Conservation (phyloP, 352 stramenopile species). For the Phytopythium aichiense region DNA sequence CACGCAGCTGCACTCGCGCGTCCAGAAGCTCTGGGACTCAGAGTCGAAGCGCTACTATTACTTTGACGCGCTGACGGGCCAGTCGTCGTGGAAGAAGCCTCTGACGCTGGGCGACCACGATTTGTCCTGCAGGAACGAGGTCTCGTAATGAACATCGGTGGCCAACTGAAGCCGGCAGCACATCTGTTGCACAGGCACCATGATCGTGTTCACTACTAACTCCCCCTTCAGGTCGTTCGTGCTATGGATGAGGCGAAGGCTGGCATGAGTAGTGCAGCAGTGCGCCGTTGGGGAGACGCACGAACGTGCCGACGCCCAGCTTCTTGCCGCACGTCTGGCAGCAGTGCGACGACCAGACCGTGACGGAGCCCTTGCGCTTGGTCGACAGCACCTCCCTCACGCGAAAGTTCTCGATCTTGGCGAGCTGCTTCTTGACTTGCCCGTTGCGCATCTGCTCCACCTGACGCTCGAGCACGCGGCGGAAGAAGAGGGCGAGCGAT, state of each 20-base stretch:
- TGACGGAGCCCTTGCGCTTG: slow-evolving; percentile 68
- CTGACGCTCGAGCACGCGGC: slow-evolving; percentile 67
- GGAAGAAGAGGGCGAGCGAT: slow-evolving; percentile 58
- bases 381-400: slow-evolving; percentile 57
- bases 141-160: not conserved
- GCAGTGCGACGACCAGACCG: slow-evolving; percentile 68
- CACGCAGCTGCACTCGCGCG: slow-evolving; percentile 32
- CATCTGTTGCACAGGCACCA: not conserved
- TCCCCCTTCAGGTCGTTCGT: not conserved
- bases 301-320: slow-evolving; percentile 66
- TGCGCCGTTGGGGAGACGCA: slow-evolving; percentile 50
- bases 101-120: slow-evolving; percentile 47
- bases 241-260: slow-evolving; percentile 19
- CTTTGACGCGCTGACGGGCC: slow-evolving; percentile 68
- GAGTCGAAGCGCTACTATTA: slow-evolving; percentile 74
- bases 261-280: slow-evolving; percentile 81
- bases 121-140: slow-evolving; percentile 11
- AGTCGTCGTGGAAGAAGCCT: slow-evolving; percentile 78
- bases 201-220: not conserved
- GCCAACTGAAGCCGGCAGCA: not conserved
- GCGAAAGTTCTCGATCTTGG: slow-evolving; percentile 89
- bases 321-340: slow-evolving; percentile 69
- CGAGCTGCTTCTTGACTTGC: slow-evolving; percentile 82
- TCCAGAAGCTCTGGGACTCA: slow-evolving; percentile 71
- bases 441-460: slow-evolving; percentile 73